Percentiles rank a stretch among this genome's conserved stretches.
These are phyloP conservation scores for Sambucus nigra DNA, from an alignment of 129 eudicot genomes.

Conservation along the genomic window DNA sequence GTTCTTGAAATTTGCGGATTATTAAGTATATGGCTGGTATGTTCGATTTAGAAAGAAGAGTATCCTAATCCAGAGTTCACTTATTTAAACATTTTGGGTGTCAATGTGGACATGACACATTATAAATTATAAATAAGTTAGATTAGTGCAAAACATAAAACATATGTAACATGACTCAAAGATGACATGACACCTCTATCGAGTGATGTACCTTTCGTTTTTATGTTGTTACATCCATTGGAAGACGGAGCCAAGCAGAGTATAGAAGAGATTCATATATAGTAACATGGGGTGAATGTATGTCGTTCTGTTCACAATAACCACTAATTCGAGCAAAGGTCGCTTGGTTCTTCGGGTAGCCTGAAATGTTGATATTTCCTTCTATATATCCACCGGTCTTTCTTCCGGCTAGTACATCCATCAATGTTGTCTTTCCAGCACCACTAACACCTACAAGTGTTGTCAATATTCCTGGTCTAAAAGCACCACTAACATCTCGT, in stretches of 20 bases:
- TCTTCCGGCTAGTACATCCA: conserved; percentile 83
- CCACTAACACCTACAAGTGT: conserved; percentile 81
- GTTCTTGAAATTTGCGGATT: no score
- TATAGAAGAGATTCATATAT: conserved; percentile 63
- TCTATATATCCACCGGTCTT: conserved; percentile 77
- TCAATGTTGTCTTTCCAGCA: conserved; percentile 77
- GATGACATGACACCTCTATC: no score
- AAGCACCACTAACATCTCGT: conserved; percentile 59
- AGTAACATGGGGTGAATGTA: conserved; percentile 80
- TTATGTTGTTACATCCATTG: conserved; percentile 42
- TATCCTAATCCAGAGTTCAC: no score
- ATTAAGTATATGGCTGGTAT: no score
- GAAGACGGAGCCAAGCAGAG: conserved; percentile 73
- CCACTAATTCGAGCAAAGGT: conserved; percentile 73
- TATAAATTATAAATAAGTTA: no score
- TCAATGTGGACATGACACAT: no score
- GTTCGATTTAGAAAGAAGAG: no score
- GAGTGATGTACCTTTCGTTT: conserved; percentile 56
- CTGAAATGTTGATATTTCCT: conserved; percentile 55
- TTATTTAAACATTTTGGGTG: no score
- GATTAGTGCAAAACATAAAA: no score
- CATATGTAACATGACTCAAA: no score
- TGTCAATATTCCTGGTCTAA: conserved; percentile 63
- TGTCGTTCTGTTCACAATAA: conserved; percentile 74
- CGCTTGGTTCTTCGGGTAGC: conserved; percentile 56